Base-by-base conservation (phyloP, 129 eudicot species). In the Escallonia rubra region DNA sequence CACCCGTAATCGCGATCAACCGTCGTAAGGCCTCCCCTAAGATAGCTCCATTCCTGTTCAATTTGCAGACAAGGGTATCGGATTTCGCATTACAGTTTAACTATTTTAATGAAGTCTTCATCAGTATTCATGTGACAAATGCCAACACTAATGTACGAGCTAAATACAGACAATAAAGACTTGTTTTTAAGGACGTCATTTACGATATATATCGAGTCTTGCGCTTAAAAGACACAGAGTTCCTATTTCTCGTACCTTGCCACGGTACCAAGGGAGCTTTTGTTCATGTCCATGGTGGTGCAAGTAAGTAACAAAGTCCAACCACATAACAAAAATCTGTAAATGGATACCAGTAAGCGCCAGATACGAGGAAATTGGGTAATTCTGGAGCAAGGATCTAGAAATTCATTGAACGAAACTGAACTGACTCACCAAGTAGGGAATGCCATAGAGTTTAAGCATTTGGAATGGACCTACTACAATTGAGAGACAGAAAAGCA, bases 201-300 rank as follows among this genome's bases (percentile, higher is more conserved):
- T 23, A 23, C 34, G 34, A 23, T 23, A 1, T 23, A 1, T 23
- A 23, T 23, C 34, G 34, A 0, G 34, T 23, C 34, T 23, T 46
- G 6, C 7, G 44, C 10, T 64, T 63, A 48, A 6, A 8, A 39
- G 34, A 23, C 34, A 23, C 34, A 23, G 34, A 23, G 34, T 23
- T 23, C 34, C 34, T 0, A 23, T 23, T 23, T 23, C 34, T 23
- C 34, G 47, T 69, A 89, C 96, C 96, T 85, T 77, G 70, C 96
- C 92, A 10, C 96, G 96, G 66, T 89, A 89, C 96, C 96, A 89
- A 41, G 96, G 96, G 57, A 89, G 87, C 73, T 89, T 85, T 13
- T 74, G 63, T 57, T 89, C 92, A 63, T 89, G 66, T 45, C 92
- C 96, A 69, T 89, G 96, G 69, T 89, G 96, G 71, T 89, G 91